Evolutionary conservation across 2,329 filamentous ascomycete species (phyloP), one percentile per base, ranked within the genome.

Genomic region (Myriangium duriaei): DNA sequence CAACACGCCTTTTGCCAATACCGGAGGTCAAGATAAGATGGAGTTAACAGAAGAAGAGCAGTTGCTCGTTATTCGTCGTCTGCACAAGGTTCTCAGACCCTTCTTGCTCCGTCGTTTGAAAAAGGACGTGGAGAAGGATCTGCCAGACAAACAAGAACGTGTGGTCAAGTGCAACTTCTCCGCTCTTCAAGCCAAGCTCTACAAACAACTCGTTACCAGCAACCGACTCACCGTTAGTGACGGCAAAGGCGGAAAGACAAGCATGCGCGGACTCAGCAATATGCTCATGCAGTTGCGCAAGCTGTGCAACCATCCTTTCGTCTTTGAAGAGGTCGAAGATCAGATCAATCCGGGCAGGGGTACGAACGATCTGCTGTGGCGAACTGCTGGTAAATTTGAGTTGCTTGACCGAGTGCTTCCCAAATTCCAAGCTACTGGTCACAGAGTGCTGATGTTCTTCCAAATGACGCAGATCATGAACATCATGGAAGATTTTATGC

Each of bases 381-480:
- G 91, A 61, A 92, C 88, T 2, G 77, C 88, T 18, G 92, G 91
- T 55, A 98, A 98, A 63, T 98, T 98, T 52, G 91, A 98, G 64
- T 70, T 98, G 18, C 70, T 98, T 16, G 91, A 98, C 58, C 74
- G 91, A 36, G 71, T 98, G 44, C 61, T 98, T 46, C 91, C 91
- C 32, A 98, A 98, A 63, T 96, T 98, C 61, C 75, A 83, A 50
- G 78, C 73, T 3, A 87, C 84, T 1, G 85, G 85, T 11, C 91
- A 98, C 74, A 81, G 91, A 61, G 86, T 96, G 17, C 70, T 98
- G 58, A 96, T 98, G 82, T 98, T 98, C 73, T 98, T 98, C 71
- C 91, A 98, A 60, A 98, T 98, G 91, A 98, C 91, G 3, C 87
- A 93, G 45, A 98, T 98, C 57, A 98, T 98, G 91, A 94, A 98